Evolutionary conservation across 805 yeast genomes (phyloP).

Genomic region (Nakazawaea molendinolei): DNA sequence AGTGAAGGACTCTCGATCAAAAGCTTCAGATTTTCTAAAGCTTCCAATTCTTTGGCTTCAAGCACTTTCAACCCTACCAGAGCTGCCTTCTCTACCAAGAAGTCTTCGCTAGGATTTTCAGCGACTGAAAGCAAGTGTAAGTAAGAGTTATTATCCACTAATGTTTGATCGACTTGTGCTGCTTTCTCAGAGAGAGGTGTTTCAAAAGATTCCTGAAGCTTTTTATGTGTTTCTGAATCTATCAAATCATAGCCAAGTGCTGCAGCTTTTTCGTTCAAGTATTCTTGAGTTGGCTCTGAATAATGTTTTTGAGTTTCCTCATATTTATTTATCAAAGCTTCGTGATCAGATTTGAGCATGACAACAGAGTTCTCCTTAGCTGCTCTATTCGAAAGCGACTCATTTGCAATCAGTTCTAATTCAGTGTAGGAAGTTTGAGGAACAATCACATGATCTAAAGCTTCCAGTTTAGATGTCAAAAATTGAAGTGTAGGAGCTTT

Average conservation of each 20-base stretch:
- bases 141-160: slow-evolving; percentile 15
- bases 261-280: slow-evolving; percentile 16
- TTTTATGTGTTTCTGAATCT: slow-evolving; percentile 14
- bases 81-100: slow-evolving; percentile 3
- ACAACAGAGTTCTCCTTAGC: slow-evolving; percentile 13
- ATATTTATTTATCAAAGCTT: no score
- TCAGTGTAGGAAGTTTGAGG: slow-evolving; percentile 17
- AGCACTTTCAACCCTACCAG: background rate
- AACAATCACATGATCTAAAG: slow-evolving; percentile 20
- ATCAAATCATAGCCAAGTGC: slow-evolving; percentile 15
- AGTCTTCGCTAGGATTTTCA: slow-evolving; percentile 13
- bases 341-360: slow-evolving; percentile 1
- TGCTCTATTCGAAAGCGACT: slow-evolving; percentile 22
- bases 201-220: no score
- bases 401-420: slow-evolving; percentile 19
- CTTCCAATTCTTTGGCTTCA: slow-evolving; percentile 1
- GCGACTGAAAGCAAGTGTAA: slow-evolving; percentile 15
- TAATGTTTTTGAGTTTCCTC: slow-evolving; percentile 14
- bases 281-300: slow-evolving; percentile 17
- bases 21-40: slow-evolving; percentile 8
- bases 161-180: slow-evolving; percentile 15
- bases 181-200: no score
- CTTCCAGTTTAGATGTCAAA: slow-evolving; percentile 17
- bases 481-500: slow-evolving; percentile 23
- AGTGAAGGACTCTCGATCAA: background rate